Evolutionary conservation across 2,329 filamentous ascomycete species (phyloP), one percentile per base, ranked within the genome.

Genomic region (Talaromyces marneffei): DNA sequence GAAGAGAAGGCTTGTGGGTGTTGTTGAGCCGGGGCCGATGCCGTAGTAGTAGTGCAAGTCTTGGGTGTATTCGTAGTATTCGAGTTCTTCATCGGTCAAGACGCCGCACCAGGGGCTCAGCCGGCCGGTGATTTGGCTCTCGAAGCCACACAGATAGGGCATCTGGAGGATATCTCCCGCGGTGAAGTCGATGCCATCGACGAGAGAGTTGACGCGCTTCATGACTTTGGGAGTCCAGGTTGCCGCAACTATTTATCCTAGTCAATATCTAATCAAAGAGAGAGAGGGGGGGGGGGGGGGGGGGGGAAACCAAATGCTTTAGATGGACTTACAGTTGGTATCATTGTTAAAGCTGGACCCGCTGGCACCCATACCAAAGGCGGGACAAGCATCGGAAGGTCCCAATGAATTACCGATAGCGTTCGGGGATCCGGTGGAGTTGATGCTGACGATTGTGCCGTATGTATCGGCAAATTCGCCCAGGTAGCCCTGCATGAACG

Each of bases 71-170:
- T 89, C 85, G 65, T 89, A 89, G 65, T 82, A 74, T 31, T 81
- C 75, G 59, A 87, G 78, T 70, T 90, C 87, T 2, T 83, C 76
- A 35, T 86, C 77, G 2, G 81, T 85, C 66, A 88, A 86, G 16
- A 87, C 77, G 56, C 77, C 75, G 69, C 87, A 89, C 77, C 84
- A 89, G 0, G 85, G 83, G 4, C 84, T 87, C 3, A 83, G 71
- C 1, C 74, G 75, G 1, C 87, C 86, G 0, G 79, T 84, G 65
- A 89, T 88, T 67, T 89, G 87, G 2, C 82, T 85, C 67, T 90
- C 87, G 62, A 87, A 90, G 3, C 85, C 87, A 66, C 87, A 90
- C n/a, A 89, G 78, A 66, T 89, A 88, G 0, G 86, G 85, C 55
- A 89, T 85, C 48, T 82, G 80, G 7, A 75, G 77, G 44, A 86